These are phyloP conservation scores for Brassica nigra DNA, from an alignment of 345 rosid genomes.

Conservation along the genomic window DNA sequence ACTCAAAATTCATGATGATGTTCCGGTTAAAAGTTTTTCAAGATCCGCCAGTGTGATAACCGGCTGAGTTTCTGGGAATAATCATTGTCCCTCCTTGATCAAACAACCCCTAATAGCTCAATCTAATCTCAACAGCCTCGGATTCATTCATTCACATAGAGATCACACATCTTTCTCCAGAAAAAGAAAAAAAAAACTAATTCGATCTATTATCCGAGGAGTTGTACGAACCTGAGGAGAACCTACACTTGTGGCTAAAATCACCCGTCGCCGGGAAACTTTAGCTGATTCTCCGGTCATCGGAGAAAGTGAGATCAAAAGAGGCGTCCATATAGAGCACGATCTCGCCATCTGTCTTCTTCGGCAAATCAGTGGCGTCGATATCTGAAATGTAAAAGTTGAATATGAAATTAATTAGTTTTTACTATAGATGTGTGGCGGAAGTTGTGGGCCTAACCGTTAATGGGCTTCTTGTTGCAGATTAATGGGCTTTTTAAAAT, in stretches of 20 bases:
- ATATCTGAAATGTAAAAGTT: neutral
- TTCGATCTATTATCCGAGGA: neutral
- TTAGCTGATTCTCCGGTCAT: slow-evolving; percentile 26
- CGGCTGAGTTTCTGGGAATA: neutral
- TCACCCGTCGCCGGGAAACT: slow-evolving; percentile 20
- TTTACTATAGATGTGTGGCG: neutral
- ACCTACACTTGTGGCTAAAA: slow-evolving; percentile 25
- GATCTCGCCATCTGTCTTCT: slow-evolving; percentile 38
- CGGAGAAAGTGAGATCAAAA: slow-evolving; percentile 23
- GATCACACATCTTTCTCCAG: neutral
- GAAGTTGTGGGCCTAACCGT: neutral
- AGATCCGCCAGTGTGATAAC: neutral
- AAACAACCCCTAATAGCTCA: neutral
- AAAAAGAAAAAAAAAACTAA: neutral
- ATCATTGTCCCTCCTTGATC: neutral
- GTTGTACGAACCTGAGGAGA: slow-evolving; percentile 37
- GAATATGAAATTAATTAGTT: neutral
- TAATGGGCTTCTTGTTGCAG: neutral
- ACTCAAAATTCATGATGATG: too few species aligned
- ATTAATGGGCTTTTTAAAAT: slow-evolving; percentile 10
- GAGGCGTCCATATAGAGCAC: slow-evolving; percentile 26
- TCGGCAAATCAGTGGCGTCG: slow-evolving; percentile 7
- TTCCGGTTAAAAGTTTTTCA: too few species aligned
- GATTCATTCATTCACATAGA: neutral
- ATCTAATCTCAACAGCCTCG: neutral